Evolutionary conservation across 352 stramenopile genomes (phyloP), one percentile per base, ranked within the genome.

Genomic region (Pythium myriotylum): DNA sequence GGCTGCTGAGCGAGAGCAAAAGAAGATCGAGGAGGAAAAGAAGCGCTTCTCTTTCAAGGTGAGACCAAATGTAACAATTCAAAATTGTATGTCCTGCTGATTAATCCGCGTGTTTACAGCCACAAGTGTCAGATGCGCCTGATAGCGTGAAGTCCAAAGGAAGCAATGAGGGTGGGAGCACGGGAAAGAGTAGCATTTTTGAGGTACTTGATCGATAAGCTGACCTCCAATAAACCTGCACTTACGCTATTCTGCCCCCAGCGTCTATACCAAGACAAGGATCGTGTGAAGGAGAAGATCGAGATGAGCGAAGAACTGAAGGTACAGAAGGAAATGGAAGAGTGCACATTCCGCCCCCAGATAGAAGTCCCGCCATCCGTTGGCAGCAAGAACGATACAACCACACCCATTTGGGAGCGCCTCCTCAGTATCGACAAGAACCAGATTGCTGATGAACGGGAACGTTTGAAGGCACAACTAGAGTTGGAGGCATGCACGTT

Each of bases 401-500:
- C 62, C 4, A 72, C 72, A 23, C 78, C 85, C 17, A 84, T 92
- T 32, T 94, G 85, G 85, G 78, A 94, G 24, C 75, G 85, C 12
- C 65, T 91, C 29, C 53, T 87, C 0, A 91, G 72, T n/a, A 86
- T 85, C 39, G 78, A 94, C 61, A 94, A 92, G 59, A 80, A 81
- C 19, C 84, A 91, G 50, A 73, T 89, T 45, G 72, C 88, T n/a
- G 85, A 92, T 39, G 80, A 92, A 59, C 79, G 83, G 7, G 79
- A 94, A 26, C 86, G 83, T 26, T 68, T 84, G 19, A 89, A 87
- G 50, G 76, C 91, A 41, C 57, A 89, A 27, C 49, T 86, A 8
- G 85, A 94, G 56, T 73, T 91, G 58, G 67, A 89, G 40, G 76
- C 84, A 20, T 94, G 85, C 57, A 94, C 85, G 1, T 94, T 94